Base-by-base conservation (phyloP, 1,284 basidiomycete species). In the Coniferiporia weirii region DNA sequence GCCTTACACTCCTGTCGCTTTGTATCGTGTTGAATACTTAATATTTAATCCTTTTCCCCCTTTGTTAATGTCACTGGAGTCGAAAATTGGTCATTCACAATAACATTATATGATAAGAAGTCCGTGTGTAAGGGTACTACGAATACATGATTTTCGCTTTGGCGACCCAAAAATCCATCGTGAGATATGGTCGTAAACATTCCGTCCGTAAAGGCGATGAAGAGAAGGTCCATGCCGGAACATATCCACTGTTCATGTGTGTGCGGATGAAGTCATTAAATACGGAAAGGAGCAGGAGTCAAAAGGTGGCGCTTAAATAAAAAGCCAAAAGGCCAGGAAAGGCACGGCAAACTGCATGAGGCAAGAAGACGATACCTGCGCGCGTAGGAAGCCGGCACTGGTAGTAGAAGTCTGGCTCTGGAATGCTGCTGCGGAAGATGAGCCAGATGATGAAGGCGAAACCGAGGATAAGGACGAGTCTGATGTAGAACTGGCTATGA, bases 1-100 rank as follows among this genome's bases (percentile, higher is more conserved):
- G 47, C 43, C 54, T 20, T 54, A 59, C 54, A 55, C 46, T 60
- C 53, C 36, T 59, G 17, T 50, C 32, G 53, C 59, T 60, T 52
- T 60, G 53, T 60, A 60, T 50, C 34, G 44, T 46, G 44, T 46
- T 46, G 44, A 46, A 8, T 19, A 40, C 9, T 40, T 40, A 10
- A 40, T 15, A 40, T 10, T 40, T 40, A 40, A 40, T 40, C 38
- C 9, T 40, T 12, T 15, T 10, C 3, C 38, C 38, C 9, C 9
- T 40, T 7, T 40, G 38, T 7, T 7, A 38, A 38, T 38, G 36
- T 9, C 38, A 40, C 3, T 9, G 38, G 8, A 40, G 38, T 27
- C 27, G 27, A 27, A 27, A 27, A 3, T 27, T 27, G 27, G 27
- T 27, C 36, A 52, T 52, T n/a, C 50, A 52, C 49, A 52, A 52